A percentile compares a stretch with the other conserved stretches of the same genome.
phyloP scores from a whole-genome alignment of 2,329 filamentous ascomycete species.

The Endoconidiophora polonica region DNA sequence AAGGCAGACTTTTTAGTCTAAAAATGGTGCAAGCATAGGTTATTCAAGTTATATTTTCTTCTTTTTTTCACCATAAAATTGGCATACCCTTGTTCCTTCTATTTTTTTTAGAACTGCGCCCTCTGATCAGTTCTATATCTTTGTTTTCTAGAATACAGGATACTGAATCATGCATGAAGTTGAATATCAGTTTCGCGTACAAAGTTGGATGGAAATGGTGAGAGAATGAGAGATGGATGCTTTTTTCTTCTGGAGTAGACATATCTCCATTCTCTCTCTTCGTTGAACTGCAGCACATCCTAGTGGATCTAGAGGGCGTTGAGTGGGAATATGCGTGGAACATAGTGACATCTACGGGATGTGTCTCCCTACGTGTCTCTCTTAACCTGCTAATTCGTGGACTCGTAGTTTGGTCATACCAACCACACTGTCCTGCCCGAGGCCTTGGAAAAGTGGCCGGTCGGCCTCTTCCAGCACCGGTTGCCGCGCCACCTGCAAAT shows the following conservation, averaged over 20 bases:
- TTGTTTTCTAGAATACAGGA: neutral
- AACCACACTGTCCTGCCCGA: conserved; percentile 97
- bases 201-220: too few relatives aligned
- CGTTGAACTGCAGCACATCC: conserved; percentile 84
- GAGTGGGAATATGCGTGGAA: conserved; percentile 88
- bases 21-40: too few relatives aligned
- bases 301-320: conserved; percentile 76
- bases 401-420: conserved; percentile 67
- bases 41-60: neutral
- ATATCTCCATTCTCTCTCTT: conserved; percentile 21
- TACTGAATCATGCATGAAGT: too few relatives aligned
- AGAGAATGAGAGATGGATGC: too few relatives aligned
- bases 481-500: conserved; percentile 90
- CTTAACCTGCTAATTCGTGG: neutral
- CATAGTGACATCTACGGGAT: conserved; percentile 52
- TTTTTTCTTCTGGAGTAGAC: too few relatives aligned
- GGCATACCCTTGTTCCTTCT: neutral
- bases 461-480: conserved; percentile 78
- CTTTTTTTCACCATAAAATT: neutral
- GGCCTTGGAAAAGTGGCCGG: conserved; percentile 95
- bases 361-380: conserved; percentile 17
- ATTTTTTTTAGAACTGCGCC: neutral
- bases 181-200: neutral
- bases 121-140: neutral
- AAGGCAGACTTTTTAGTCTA: too few relatives aligned